Base-by-base conservation (phyloP, 2,329 filamentous ascomycete species). In the Fusarium udum region DNA sequence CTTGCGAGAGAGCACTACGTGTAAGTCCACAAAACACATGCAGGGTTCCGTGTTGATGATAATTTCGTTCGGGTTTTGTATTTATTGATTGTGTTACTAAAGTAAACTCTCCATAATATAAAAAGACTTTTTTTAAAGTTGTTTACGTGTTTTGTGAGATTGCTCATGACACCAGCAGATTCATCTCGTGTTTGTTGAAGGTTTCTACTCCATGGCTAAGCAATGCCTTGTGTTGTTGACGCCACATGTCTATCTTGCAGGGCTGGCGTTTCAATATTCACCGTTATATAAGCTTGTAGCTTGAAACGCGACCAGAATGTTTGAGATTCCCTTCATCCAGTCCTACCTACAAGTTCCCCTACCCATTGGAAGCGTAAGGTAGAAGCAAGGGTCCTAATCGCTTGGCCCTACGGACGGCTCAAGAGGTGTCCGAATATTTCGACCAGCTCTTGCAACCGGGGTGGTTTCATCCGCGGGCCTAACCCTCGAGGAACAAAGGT, bases 191-290 rank as follows among this genome's bases (percentile, higher is more conserved):
- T 70, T 42, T 42, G 57, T 40, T 18, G 34, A 34, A 40, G 40
- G 46, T 53, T 49, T 42, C 24, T 57, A 42, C 28, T 57, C 32
- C 31, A 36, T 36, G 56, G n/a, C 37, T 48, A 20, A 46, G 26
- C 68, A 67, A 61, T 51, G 45, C 49, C 37, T 73, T 53, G 32
- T 36, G 45, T 24, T 43, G 31, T 42, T 43, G 42, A 67, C 39
- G 55, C 48, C 56, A 62, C 43, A 56, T 37, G 61, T 31, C 37
- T 22, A 56, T 45, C 63, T 48, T 58, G 37, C 56, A 67, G 61
- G 52, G 57, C 67, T 49, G 48, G 62, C 42, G 71, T 73, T 71
- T 73, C 71, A 73, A 74, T 73, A 71, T 58, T 57, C 51, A 71
- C 61, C 67, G 55, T 71, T 57, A 24, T 69, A 73, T 73, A 67